Base-by-base conservation (phyloP, 371 early-diverging fungal species). In the Syncephalis fuscata region DNA sequence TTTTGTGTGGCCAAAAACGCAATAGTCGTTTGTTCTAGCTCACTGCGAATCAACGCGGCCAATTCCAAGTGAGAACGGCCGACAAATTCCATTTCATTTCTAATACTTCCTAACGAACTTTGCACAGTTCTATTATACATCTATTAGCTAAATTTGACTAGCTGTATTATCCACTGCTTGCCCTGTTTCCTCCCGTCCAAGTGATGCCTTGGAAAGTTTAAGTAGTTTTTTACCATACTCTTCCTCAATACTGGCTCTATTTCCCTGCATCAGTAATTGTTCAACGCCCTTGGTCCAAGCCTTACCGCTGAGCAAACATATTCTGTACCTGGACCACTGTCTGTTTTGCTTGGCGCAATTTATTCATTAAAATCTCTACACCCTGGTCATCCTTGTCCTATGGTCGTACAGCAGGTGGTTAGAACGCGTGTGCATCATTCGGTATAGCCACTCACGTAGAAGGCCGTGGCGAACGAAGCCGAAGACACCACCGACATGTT, bases 171-270 rank as follows among this genome's bases (percentile, higher is more conserved):
- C 19, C n/a, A 39, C 21, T 37, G 16, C 24, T 39, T 67, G 85
- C 82, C 90, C 90, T n/a, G 74, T 73, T 53, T 94, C 95, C 51
- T 92, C 92, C 46, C 73, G 76, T 0, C 90, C 83, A 22, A 83
- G 66, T 24, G 78, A 80, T 1, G 66, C 55, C 49, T 82, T 85
- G 10, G 88, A 66, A 20, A 88, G 68, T 58, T 88, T 89, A 39
- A 72, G 50, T 46, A 92, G 53, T 48, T 79, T 74, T 56, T 80
- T 82, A 26, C 84, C 88, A 55, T 86, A 76, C 4, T 92, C 91
- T 55, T 92, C 92, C 45, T 92, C 91, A 38, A 91, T 63, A 0
- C 70, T 54, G 0, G 89, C 82, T 41, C 92, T 78, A 50, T 59
- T 54, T 47, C 58, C 27, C 27, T 20, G 15, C 7, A 25, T 14